Conservation (phyloP, 2,329 filamentous ascomycete genomes). For the Aspergillus puulaauensis region DNA sequence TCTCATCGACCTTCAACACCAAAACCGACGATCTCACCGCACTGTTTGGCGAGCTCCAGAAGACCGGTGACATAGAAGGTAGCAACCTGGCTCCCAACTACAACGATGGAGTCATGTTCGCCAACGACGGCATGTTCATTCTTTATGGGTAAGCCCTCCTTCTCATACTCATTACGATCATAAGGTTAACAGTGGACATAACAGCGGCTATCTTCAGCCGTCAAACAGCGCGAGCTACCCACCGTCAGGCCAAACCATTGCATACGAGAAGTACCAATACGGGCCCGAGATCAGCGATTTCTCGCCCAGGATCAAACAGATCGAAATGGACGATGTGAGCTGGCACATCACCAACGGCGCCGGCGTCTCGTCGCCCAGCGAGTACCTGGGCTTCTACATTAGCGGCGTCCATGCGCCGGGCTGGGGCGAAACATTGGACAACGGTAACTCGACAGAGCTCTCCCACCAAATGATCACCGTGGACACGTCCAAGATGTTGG, state of each 20-base stretch:
- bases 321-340: conserved; percentile 51
- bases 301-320: conserved; percentile 11
- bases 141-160: conserved; percentile 53
- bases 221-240: conserved; percentile 31
- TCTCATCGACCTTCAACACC: conserved; percentile 57
- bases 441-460: conserved; percentile 36
- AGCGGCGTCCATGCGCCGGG: conserved; percentile 58
- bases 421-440: conserved; percentile 49
- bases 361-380: conserved; percentile 64
- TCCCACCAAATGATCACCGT: conserved; percentile 62
- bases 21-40: conserved; percentile 52
- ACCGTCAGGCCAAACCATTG: conserved; percentile 8
- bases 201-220: conserved; percentile 23
- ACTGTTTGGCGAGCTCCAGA: conserved; percentile 52
- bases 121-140: conserved; percentile 63
- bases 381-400: conserved; percentile 72
- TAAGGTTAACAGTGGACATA: background rate
- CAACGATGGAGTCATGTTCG: conserved; percentile 63
- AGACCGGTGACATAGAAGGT: conserved; percentile 49
- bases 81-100: conserved; percentile 59
- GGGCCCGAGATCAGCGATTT: conserved; percentile 37
- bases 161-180: background rate
- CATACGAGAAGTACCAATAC: conserved; percentile 57
- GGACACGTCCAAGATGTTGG: conserved; percentile 55
- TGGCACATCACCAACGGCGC: conserved; percentile 66